These are phyloP conservation scores for Lentinus polychrous DNA, from an alignment of 1,284 basidiomycete genomes.

Conservation along the genomic window DNA sequence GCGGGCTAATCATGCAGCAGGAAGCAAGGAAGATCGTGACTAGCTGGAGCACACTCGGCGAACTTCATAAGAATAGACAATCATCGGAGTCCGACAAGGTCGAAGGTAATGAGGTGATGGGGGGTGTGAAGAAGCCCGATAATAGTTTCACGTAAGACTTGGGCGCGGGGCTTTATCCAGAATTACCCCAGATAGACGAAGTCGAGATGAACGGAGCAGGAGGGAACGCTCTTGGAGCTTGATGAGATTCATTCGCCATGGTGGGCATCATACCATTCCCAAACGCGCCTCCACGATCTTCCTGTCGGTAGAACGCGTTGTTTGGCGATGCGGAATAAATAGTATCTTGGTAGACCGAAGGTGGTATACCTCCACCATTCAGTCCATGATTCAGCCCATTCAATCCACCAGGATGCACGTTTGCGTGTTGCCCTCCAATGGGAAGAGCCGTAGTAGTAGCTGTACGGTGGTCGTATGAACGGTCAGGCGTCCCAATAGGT, in stretches of 20 bases:
- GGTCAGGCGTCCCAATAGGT: background rate
- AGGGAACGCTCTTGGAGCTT: background rate
- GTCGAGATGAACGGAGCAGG: slow-evolving; percentile 4
- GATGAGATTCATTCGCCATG: background rate
- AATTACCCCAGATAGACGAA: slow-evolving; percentile 7
- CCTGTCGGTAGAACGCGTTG: background rate
- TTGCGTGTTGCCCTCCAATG: slow-evolving; percentile 3
- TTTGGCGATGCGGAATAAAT: slow-evolving; percentile 7
- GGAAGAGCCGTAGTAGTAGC: background rate
- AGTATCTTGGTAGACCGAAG: slow-evolving; percentile 1
- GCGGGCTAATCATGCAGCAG: too few species aligned
- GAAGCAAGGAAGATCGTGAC: too few species aligned
- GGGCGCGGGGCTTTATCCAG: slow-evolving; percentile 1
- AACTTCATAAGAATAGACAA: too few species aligned
- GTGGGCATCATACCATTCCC: background rate
- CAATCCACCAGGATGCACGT: background rate
- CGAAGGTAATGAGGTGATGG: too few species aligned
- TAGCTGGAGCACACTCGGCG: too few species aligned
- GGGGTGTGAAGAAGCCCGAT: too few species aligned
- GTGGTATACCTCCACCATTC: background rate
- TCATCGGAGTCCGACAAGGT: too few species aligned
- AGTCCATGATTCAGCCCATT: background rate
- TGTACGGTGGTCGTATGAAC: background rate
- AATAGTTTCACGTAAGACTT: too few species aligned
- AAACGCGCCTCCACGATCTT: background rate